Evolutionary conservation across 768 basidiomycete species (phyloP), one percentile per base, ranked within the genome.

Genomic region (Steccherinum ochraceum): DNA sequence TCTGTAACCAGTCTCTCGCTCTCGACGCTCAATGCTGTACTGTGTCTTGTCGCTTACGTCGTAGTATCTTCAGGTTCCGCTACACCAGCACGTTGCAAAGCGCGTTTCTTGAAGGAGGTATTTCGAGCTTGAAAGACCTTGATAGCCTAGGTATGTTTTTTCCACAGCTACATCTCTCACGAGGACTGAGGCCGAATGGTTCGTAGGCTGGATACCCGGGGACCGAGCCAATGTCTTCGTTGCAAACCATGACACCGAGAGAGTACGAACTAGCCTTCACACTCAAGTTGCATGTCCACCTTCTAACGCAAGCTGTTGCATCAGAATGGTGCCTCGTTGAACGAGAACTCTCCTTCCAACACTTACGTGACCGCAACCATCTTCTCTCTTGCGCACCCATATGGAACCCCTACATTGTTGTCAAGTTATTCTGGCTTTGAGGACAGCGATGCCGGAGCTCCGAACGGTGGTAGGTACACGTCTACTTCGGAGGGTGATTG

Each of bases 211-310:
- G 83, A 69, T 84, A 1, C 40, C 76, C 0, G 72, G 81, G 1
- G 66, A 61, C 0, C 56, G 59, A 13, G 83, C 84, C 0, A 86
- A 86, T 55, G 75, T 80, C 5, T 86, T 86, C 52, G 82, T 86
- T 3, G 69, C 78, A 0, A 84, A 86, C 57, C 84, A 86, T 51
- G 85, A 86, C 55, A 86, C 84, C 1, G 85, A 86, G 61, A 67
- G 84, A 35, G 71, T 70, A 50, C 46, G 69, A 56, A 4, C 20
- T n/a, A 12, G 23, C 41, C 4, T 5, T 10, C 7, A n/a, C 23
- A 16, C 27, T 35, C 19, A 11, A 13, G n/a, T n/a, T 7, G 30
- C 27, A 20, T 3, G 12, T 16, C 19, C 18, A 10, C 19, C n/a
- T 2, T 10, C 5, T 16, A 23, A 25, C 40, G 24, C 43, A 23